Evolutionary conservation across 306 rosid species (phyloP), one percentile per base, ranked within the genome.

Genomic region (Trifolium dubium): DNA sequence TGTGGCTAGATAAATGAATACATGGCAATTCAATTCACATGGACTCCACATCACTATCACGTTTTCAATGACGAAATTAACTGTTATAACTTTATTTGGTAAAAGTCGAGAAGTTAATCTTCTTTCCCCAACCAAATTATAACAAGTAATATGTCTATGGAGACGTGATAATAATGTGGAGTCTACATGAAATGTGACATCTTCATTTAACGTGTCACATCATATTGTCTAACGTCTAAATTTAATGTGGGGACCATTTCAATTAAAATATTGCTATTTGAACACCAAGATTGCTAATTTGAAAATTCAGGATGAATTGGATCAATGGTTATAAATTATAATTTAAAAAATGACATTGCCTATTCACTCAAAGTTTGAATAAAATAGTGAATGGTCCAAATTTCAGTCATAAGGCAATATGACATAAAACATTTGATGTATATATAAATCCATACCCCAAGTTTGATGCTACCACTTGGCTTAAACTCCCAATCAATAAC

Each of bases 401-500:
- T 49, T 49, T 49, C 8, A n/a, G 9, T n/a, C 55, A 49, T 55
- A 14, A 15, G 10, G 2, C 15, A 0, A 18, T 58, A 58, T 55
- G 34, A 17, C n/a, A 29, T 58, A 58, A 58, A 58, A 54, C 12
- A 54, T 54, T 54, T 31, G n/a, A 23, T 77, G 58, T 64, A 71
- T 8, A 44, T 19, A 70, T 8, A 34, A 18, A 62, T 29, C 6
- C 74, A 39, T 83, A 88, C 89, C 84, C 81, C 81, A 29, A 85
- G 18, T 39, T 88, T 85, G 69, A 88, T 88, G 73, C 83, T 77
- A 23, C 92, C 89, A 61, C 80, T 85, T n/a, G 88, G 86, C 64
- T 81, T 85, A 72, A 88, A 81, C 56, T 85, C 86, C 92, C 92
- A 88, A 72, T 88, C 85, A 37, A 81, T 69, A n/a, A 88, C 69